Evolutionary conservation across 371 early-diverging fungal species (phyloP).

Genomic region (Apophysomyces variabilis): DNA sequence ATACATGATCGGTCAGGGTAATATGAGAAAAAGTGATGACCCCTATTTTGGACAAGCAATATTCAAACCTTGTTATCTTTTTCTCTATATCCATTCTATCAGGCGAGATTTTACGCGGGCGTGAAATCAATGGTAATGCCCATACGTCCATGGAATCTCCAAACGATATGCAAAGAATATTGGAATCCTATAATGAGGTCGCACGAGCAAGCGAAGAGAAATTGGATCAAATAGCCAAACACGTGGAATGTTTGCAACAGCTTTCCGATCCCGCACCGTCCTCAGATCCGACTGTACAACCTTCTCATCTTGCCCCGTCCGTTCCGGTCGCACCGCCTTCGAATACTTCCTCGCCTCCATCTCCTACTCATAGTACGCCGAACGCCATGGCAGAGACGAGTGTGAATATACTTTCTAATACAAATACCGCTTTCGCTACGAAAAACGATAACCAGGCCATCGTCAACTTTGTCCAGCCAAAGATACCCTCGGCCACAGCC

Average conservation of each 20-base stretch:
- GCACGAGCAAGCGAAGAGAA: slow-evolving; percentile 15
- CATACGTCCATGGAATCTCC: neutral
- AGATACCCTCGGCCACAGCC: slow-evolving; percentile 10
- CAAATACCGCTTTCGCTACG: neutral
- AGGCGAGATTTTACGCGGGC: slow-evolving; percentile 10
- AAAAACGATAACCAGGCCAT: neutral
- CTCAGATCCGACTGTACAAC: slow-evolving; percentile 8
- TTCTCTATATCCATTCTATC: neutral
- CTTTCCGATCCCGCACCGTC: slow-evolving; percentile 11
- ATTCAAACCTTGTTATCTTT: neutral
- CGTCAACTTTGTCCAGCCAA: neutral
- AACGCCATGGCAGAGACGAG: neutral
- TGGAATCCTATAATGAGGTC: slow-evolving; percentile 18
- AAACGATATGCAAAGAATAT: slow-evolving; percentile 9
- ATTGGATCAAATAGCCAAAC: slow-evolving; percentile 19
- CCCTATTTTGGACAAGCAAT: neutral
- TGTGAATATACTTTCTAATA: neutral
- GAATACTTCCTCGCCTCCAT: slow-evolving; percentile 2
- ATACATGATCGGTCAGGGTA: slow-evolving; percentile 34
- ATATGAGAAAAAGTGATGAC: neutral
- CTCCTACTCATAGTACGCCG: slow-evolving; percentile 5
- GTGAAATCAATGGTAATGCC: slow-evolving; percentile 2
- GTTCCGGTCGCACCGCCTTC: slow-evolving; percentile 9
- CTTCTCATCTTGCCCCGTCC: slow-evolving; percentile 1
- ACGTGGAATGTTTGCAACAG: slow-evolving; percentile 18